A percentile compares a stretch with the other conserved stretches of the same genome.
Evolutionary conservation across 257 asterid genomes (phyloP).

Genomic region (Apocynum venetum): DNA sequence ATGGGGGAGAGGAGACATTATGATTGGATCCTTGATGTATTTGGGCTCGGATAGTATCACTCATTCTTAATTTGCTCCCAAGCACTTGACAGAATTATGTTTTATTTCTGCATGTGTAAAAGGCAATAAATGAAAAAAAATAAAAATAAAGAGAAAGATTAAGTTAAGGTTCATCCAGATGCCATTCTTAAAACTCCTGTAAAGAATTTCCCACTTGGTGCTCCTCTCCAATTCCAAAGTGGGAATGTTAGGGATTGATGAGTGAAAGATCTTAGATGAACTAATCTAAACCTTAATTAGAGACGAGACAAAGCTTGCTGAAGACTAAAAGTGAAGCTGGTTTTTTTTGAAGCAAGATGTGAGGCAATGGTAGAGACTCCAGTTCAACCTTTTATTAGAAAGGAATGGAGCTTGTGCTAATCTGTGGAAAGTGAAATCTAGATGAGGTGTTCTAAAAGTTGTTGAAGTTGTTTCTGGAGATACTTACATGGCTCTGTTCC

Average conservation of each 20-base stretch:
- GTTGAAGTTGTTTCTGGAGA: background rate
- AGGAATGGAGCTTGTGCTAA: background rate
- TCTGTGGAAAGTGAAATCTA: background rate
- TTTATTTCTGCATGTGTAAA: background rate
- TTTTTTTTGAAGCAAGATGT: background rate
- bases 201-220: background rate
- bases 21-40: too few relatives aligned
- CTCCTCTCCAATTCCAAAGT: background rate
- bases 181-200: background rate
- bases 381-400: background rate
- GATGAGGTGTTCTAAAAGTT: background rate
- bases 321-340: background rate
- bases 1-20: too few relatives aligned
- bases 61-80: too few relatives aligned
- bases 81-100: too few relatives aligned
- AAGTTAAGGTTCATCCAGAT: background rate
- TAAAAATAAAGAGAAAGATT: background rate
- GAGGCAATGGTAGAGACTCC: background rate
- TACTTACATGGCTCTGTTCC: slow-evolving; percentile 8
- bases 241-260: background rate
- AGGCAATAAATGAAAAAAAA: background rate
- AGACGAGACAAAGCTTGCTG: background rate
- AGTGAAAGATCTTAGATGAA: background rate
- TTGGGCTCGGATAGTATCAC: too few relatives aligned
- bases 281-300: background rate